Evolutionary conservation across 768 basidiomycete species (phyloP).

Genomic region (Gelatoporia subvermispora): DNA sequence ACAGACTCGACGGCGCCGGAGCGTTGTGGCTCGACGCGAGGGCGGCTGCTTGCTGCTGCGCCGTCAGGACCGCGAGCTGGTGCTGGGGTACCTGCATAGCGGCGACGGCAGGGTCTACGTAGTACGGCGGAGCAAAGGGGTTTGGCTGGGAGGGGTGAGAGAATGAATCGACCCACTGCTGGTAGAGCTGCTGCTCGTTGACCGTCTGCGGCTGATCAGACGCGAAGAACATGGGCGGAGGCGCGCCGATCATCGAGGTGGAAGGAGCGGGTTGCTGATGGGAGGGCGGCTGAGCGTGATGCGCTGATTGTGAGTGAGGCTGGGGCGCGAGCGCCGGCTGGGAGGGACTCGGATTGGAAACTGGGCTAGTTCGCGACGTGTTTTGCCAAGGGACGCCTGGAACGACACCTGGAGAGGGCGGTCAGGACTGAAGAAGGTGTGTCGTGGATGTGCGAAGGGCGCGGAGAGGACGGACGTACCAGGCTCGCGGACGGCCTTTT

Average conservation of each 20-base stretch:
- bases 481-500: too few species aligned
- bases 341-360: too few species aligned
- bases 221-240: conserved; percentile 19
- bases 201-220: conserved; percentile 11
- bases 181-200: conserved; percentile 13
- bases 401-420: too few species aligned
- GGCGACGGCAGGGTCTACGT: background rate
- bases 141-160: too few species aligned
- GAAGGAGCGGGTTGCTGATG: conserved; percentile 5
- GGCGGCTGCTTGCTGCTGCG: background rate
- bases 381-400: too few species aligned
- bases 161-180: conserved; percentile 16
- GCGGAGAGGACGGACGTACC: too few species aligned
- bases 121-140: background rate
- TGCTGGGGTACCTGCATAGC: background rate
- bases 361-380: too few species aligned
- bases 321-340: background rate
- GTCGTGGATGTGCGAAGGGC: too few species aligned
- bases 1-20: background rate
- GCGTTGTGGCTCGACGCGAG: background rate
- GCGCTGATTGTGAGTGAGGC: background rate
- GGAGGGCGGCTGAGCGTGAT: background rate
- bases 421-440: too few species aligned
- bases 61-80: background rate
- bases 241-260: conserved; percentile 13